Base-by-base conservation (phyloP, 2,329 filamentous ascomycete genomes). In the Phyllachora maydis region DNA sequence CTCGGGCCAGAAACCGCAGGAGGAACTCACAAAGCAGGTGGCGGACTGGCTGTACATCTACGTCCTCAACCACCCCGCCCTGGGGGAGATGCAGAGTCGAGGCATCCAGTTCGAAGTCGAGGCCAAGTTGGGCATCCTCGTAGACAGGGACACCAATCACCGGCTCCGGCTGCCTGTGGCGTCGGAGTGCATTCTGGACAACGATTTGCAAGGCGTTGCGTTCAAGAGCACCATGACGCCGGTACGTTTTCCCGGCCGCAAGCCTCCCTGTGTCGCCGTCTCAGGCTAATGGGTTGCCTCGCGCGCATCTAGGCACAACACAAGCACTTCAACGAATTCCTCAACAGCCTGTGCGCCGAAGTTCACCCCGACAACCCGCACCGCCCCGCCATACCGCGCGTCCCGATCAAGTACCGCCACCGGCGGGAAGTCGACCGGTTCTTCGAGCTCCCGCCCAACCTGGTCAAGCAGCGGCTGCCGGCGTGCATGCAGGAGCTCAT, bases 211-310 rank as follows among this genome's bases (percentile, higher is more conserved):
- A 13, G 54, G 57, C 11, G 29, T 75, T 15, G 60, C 59, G 0
- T 98, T 95, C 39, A 67, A 71, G 36, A 93, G 82, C 40, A 78
- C 70, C 30, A 93, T 95, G 85, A 83, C 76, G 4, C 68, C 82
- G 53, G 79, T 88, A 53, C 46, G 64, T 48, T 6, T 18, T 16
- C 13, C n/a, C 18, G n/a, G n/a, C 10, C 11, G 11, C 19, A 16
- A 16, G n/a, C 10, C 11, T 10, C 2, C 16, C 6, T 13, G 8
- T 26, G 27, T 14, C 19, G n/a, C 23, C 27, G 4, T 26, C 28
- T 10, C n/a, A 16, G 8, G 8, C 14, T 19, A 11, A 8, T 21
- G 13, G 14, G n/a, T 7, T 19, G 27, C 21, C 22, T 21, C 21
- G 31, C n/a, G n/a, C n/a, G n/a, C n/a, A n/a, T 28, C 6, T 24